Evolutionary conservation across 208 protist species (phyloP), one percentile per base, ranked within the genome.

Genomic region (Endotrypanum monterogeii): DNA sequence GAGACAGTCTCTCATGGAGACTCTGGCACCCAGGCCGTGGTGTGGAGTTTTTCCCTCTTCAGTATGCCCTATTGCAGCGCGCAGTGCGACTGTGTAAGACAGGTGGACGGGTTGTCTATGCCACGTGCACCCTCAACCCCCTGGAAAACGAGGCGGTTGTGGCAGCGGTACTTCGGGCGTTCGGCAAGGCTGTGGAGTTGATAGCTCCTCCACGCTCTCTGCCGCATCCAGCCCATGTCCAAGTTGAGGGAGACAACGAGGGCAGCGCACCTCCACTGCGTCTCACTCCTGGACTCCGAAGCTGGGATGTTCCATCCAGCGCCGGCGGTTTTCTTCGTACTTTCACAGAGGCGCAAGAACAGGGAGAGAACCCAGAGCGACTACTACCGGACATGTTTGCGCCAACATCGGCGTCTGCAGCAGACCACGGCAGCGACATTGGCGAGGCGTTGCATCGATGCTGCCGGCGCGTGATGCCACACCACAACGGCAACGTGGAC

Each of bases 61-160:
- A 99, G 86, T 50, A 89, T 11, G 77, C 78, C 54, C 83, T 98
- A 30, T 84, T 97, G n/a, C 72, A 72, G 7, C 88, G 78, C 6
- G 96, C 89, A 18, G 57, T 97, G 30, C 76, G 76, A 14, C 74
- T 94, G 8, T 92, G 89, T 73, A 68, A 61, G n/a, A 66, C 70
- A 11, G 91, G 93, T 14, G 98, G 98, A 48, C 69, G 69, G 25
- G 78, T 99, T 3, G 95, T 99, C 14, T 99, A 99, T 84, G 92
- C 93, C 5, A 99, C 98, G 18, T 99, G 98, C 80, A 98, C 94
- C 11, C 75, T 99, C 20, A 99, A 99, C 76, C 98, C 98, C n/a
- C 73, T 99, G 41, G 98, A 99, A 84, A 96, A 99, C 73, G 98
- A 99, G 85, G 96, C 97, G 8, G 97, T 99, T 6, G 89, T 99